phyloP scores from a whole-genome alignment of 768 basidiomycete species.

The Leccinum variicolor region DNA sequence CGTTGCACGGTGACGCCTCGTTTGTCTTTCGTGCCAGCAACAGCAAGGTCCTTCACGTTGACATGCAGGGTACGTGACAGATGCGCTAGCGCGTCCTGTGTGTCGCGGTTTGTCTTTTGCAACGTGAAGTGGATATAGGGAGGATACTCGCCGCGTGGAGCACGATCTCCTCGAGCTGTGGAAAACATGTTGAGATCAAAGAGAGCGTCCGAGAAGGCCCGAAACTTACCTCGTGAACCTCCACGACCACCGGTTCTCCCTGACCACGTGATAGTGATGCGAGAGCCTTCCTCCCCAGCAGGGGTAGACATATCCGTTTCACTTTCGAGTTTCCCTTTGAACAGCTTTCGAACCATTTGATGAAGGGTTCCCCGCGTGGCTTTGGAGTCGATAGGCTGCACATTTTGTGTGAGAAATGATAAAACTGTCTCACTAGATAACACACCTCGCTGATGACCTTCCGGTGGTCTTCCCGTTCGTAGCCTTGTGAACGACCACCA shows the following conservation, averaged over 20 bases:
- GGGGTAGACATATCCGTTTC: constrained; percentile 60
- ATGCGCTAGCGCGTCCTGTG: constrained; percentile 86
- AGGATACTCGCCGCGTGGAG: constrained; percentile 64
- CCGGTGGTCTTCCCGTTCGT: constrained; percentile 59
- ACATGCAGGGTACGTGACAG: constrained; percentile 77
- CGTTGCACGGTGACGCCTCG: constrained; percentile 95
- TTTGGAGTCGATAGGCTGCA: constrained; percentile 81
- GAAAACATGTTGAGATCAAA: not conserved
- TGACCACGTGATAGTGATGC: constrained; percentile 79
- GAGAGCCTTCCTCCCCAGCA: constrained; percentile 62
- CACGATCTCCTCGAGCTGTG: constrained; percentile 37
- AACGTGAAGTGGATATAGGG: constrained; percentile 95
- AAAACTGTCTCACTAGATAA: constrained; percentile 23
- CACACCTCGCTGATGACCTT: constrained; percentile 81
- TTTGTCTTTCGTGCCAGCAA: constrained; percentile 98
- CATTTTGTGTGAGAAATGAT: constrained; percentile 10
- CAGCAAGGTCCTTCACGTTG: constrained; percentile 75
- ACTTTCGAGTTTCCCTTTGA: constrained; percentile 80
- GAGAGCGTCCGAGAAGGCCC: not conserved
- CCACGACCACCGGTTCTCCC: constrained; percentile 46
- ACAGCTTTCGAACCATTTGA: constrained; percentile 72
- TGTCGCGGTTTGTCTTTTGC: constrained; percentile 97
- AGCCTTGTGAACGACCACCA: constrained; percentile 37
- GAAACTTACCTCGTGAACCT: constrained; percentile 35
- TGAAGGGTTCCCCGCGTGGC: constrained; percentile 80